phyloP scores from a whole-genome alignment of 164 flowering plant species.

The Liquidambar formosana region DNA sequence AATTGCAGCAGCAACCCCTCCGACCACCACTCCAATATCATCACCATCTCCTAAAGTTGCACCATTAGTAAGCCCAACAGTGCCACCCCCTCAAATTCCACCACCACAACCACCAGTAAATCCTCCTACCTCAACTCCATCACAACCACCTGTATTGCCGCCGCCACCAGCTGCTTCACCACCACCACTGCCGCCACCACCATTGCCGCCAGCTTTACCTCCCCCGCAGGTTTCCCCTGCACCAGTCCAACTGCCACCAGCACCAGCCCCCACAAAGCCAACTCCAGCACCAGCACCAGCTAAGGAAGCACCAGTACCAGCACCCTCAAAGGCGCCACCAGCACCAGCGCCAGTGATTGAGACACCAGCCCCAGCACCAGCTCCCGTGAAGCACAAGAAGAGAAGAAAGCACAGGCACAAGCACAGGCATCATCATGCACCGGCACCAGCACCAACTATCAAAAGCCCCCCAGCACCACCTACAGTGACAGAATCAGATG shows the following conservation, averaged over 20 bases:
- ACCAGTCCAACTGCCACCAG: conserved; percentile 32
- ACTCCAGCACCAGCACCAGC: conserved; percentile 32
- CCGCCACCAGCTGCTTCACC: conserved; percentile 17
- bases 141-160: conserved; percentile 16
- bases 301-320: conserved; percentile 20
- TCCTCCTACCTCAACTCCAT: conserved; percentile 28
- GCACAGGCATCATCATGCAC: conserved; percentile 50
- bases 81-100: conserved; percentile 15
- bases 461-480: conserved; percentile 75
- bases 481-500: conserved; percentile 24
- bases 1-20: conserved; percentile 28
- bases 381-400: conserved; percentile 37
- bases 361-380: conserved; percentile 39
- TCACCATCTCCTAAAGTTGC: conserved; percentile 33
- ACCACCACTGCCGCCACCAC: conserved; percentile 34
- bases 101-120: conserved; percentile 14
- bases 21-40: conserved; percentile 28
- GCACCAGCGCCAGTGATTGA: conserved; percentile 21
- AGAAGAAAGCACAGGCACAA: conserved; percentile 44
- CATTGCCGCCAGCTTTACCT: conserved; percentile 29
- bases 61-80: conserved; percentile 29
- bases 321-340: conserved; percentile 30
- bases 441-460: conserved; percentile 50
- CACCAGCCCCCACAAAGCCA: conserved; percentile 22
- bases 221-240: conserved; percentile 32